Percentiles rank a stretch among this genome's conserved stretches.
These are phyloP conservation scores for Magnaporthiopsis rhizophila DNA, from an alignment of 2,329 filamentous ascomycete genomes.

Conservation along the genomic window DNA sequence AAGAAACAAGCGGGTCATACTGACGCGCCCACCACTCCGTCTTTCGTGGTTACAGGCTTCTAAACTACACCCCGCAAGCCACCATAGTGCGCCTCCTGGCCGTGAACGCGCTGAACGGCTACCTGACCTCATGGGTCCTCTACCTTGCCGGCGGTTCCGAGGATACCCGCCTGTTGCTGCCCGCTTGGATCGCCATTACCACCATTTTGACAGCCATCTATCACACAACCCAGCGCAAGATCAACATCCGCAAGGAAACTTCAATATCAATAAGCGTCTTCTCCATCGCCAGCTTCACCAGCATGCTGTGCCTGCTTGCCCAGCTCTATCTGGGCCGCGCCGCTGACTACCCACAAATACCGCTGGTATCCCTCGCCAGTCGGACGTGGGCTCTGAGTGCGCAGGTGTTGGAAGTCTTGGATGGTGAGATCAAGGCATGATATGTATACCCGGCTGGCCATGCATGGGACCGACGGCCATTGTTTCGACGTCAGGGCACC, in stretches of 20 bases:
- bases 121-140: conserved; percentile 65
- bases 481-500: background rate
- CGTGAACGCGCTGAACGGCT: conserved; percentile 66
- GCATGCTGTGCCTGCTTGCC: conserved; percentile 60
- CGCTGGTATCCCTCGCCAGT: conserved; percentile 38
- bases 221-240: conserved; percentile 69
- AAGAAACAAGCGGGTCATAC: background rate
- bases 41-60: conserved; percentile 49
- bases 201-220: conserved; percentile 67
- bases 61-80: conserved; percentile 75
- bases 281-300: conserved; percentile 68
- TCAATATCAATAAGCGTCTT: conserved; percentile 71
- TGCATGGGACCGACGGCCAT: background rate
- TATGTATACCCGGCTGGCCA: background rate
- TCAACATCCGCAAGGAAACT: conserved; percentile 73
- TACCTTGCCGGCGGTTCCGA: conserved; percentile 62
- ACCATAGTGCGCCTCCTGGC: conserved; percentile 73
- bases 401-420: background rate
- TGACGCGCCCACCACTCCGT: background rate
- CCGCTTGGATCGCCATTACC: conserved; percentile 71
- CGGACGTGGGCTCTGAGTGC: background rate
- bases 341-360: conserved; percentile 50
- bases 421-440: background rate
- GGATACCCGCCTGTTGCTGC: conserved; percentile 63
- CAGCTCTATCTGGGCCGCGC: conserved; percentile 57